phyloP scores from a whole-genome alignment of 768 basidiomycete genomes.

The Trametes coccinea region DNA sequence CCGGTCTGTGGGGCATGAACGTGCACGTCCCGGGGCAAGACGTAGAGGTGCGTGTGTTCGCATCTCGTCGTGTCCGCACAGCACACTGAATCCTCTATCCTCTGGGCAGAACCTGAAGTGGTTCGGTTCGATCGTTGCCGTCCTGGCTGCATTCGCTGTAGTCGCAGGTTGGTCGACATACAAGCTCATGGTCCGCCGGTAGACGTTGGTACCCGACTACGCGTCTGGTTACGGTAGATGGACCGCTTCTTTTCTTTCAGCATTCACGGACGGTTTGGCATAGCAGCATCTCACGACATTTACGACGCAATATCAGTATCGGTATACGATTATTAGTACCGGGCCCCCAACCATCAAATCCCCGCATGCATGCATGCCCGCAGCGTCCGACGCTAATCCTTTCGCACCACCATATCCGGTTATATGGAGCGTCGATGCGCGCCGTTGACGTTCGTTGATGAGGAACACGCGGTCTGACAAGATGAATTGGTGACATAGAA shows the following conservation, averaged over 20 bases:
- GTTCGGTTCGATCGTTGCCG: slow-evolving; percentile 86
- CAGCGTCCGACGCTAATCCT: not conserved
- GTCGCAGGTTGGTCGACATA: slow-evolving; percentile 81
- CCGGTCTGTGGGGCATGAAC: slow-evolving; percentile 98
- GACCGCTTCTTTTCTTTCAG: not conserved
- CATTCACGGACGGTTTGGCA: not conserved
- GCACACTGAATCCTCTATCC: not conserved
- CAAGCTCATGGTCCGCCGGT: slow-evolving; percentile 58
- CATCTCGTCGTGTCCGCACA: not conserved
- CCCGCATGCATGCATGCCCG: not conserved
- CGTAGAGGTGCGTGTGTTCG: slow-evolving; percentile 35
- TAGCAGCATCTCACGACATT: not conserved
- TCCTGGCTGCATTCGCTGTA: slow-evolving; percentile 76
- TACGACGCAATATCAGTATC: too few species aligned
- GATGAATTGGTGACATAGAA: slow-evolving; percentile 15
- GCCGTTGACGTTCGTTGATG: not conserved
- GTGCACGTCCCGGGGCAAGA: slow-evolving; percentile 93
- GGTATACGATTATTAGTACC: not conserved
- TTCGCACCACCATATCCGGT: not conserved
- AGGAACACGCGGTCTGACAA: not conserved
- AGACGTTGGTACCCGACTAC: not conserved
- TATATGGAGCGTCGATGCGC: not conserved
- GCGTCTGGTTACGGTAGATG: not conserved
- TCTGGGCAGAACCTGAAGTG: slow-evolving; percentile 32
- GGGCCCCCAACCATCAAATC: not conserved